A percentile compares a stretch with the other conserved stretches of the same genome.
Evolutionary conservation across 805 yeast species (phyloP).

Genomic region (Schizosaccharomyces octosporus): DNA sequence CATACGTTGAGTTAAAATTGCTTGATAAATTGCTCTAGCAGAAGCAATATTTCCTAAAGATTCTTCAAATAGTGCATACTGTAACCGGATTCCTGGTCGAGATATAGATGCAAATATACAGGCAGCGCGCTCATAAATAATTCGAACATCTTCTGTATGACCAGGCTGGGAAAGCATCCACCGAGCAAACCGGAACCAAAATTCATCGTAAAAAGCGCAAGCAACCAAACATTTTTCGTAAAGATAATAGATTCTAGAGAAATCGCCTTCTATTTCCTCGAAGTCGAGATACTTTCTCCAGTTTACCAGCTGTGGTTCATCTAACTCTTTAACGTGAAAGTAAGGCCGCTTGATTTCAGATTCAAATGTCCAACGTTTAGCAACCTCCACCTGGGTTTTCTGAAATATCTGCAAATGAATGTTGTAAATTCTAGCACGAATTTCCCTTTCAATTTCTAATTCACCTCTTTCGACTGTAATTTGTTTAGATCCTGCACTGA

Average conservation of each 20-base stretch:
- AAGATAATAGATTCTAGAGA: conserved; percentile 18
- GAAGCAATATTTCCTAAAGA: conserved; percentile 9
- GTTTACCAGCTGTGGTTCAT: conserved; percentile 19
- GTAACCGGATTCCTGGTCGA: conserved; percentile 10
- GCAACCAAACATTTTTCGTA: conserved; percentile 60
- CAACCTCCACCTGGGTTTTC: conserved; percentile 27
- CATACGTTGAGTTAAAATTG: conserved; percentile 8
- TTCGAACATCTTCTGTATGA: conserved; percentile 15
- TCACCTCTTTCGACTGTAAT: conserved; percentile 4
- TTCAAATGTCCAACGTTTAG: conserved; percentile 50
- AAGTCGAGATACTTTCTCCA: conserved; percentile 45
- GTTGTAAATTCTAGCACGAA: conserved; percentile 20
- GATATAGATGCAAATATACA: conserved; percentile 13
- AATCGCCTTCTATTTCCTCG: conserved; percentile 18
- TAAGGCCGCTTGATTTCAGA: conserved; percentile 30
- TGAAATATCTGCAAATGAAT: conserved; percentile 22
- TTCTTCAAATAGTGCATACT: conserved; percentile 14
- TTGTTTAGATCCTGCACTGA: conserved; percentile 8
- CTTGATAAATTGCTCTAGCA: conserved; percentile 11
- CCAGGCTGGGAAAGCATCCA: conserved; percentile 20
- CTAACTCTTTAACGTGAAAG: conserved; percentile 27
- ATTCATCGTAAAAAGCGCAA: conserved; percentile 27
- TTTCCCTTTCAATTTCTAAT: conserved; percentile 17
- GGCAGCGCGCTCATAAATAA: conserved; percentile 29
- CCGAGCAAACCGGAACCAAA: conserved; percentile 47